Evolutionary conservation across 441 rosid species (phyloP), one percentile per base, ranked within the genome.

Genomic region (Eruca vesicaria): DNA sequence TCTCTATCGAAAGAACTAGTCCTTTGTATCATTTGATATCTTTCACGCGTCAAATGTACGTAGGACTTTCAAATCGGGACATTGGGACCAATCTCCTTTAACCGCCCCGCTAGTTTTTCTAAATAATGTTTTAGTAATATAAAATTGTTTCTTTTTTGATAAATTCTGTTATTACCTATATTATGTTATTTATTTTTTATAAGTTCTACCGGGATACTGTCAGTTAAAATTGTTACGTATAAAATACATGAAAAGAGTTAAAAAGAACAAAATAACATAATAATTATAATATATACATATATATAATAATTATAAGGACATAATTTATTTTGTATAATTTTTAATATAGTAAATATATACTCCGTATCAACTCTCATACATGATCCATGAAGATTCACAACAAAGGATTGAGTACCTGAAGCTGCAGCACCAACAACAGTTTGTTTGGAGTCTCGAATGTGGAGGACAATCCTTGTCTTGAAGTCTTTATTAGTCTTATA

Each of bases 381-480:
- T 45, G 58, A 21, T 55, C n/a, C 33, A 35, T 53, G 23, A 55
- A 32, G 18, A 41, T 14, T 21, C 21, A 59, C 21, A 70, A 45
- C 0, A n/a, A 10, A 38, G 53, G 41, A 53, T 35, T 7, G 9
- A 14, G 20, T 48, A 85, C 92, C 88, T 43, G 91, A 84, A 48
- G 89, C 88, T 7, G 93, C 90, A 28, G 93, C 93, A 35, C 43
- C 86, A 55, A 89, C 81, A 35, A 81, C 84, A 76, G 86, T 86
- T 21, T 0, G 1, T 41, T 68, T 70, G 38, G 93, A 83, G 66
- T 90, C 79, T 43, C 85, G 80, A 50, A 57, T 0, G 66, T 68
- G 11, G 10, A 87, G 71, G 21, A 65, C 43, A 35, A 91, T 57
- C 72, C 93, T 82, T 35, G 91, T 86, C 33, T 53, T 71, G 77